These are phyloP conservation scores for Hawksworthiomyces lignivorus DNA, from an alignment of 2,329 filamentous ascomycete genomes.

Conservation along the genomic window DNA sequence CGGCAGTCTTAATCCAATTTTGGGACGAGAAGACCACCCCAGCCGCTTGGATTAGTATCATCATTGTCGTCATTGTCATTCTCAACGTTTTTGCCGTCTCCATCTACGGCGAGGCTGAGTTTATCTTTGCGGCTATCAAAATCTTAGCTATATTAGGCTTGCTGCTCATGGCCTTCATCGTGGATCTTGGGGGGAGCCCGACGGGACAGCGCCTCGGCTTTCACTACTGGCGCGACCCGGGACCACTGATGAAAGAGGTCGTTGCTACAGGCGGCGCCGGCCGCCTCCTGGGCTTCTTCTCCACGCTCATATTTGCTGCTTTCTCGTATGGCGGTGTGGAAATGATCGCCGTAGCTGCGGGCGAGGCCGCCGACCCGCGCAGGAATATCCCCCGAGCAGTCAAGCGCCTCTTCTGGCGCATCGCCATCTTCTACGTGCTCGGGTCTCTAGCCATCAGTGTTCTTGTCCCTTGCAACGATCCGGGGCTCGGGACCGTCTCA, in stretches of 20 bases:
- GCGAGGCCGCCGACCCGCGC: slow-evolving; percentile 17
- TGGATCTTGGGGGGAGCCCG: slow-evolving; percentile 34
- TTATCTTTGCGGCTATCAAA: too few species aligned
- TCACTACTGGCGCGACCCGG: slow-evolving; percentile 38
- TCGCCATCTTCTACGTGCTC: too few species aligned
- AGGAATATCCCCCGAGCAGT: slow-evolving; percentile 16
- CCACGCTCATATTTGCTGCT: too few species aligned
- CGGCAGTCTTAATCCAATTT: too few species aligned
- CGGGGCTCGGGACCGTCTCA: slow-evolving; percentile 23
- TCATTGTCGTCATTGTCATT: too few species aligned
- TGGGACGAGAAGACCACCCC: too few species aligned
- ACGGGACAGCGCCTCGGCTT: slow-evolving; percentile 22
- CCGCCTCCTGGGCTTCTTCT: too few species aligned
- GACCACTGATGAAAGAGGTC: slow-evolving; percentile 46
- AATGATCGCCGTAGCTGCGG: slow-evolving; percentile 15
- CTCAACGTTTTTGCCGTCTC: too few species aligned
- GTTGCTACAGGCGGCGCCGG: slow-evolving; percentile 23
- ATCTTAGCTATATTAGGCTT: too few species aligned
- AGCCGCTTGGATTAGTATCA: too few species aligned
- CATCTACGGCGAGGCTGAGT: slow-evolving; percentile 37
- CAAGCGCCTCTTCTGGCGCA: slow-evolving; percentile 23
- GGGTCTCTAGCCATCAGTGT: slow-evolving; percentile 24
- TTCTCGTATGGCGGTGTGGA: slow-evolving; percentile 19
- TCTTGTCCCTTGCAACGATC: slow-evolving; percentile 20
- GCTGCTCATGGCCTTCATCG: slow-evolving; percentile 40